Base-by-base conservation (phyloP, 441 rosid species). In the Macaranga tanarius region DNA sequence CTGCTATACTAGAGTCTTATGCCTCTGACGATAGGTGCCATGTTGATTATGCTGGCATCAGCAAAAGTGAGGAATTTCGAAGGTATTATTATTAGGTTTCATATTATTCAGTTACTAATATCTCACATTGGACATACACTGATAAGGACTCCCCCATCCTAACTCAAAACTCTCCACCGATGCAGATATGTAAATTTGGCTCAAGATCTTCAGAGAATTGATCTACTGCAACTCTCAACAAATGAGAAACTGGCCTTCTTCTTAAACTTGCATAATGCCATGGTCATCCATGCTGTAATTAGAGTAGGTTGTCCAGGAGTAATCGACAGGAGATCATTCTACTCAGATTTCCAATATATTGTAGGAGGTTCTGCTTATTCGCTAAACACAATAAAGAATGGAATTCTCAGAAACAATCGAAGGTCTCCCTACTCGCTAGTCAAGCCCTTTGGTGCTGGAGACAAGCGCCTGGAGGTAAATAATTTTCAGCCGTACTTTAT, bases 241-340 rank as follows among this genome's bases (percentile, higher is more conserved):
- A 78, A 87, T 26, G 97, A 92, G 82, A 90, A 79, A 78, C 73
- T 88, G 73, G 86, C 94, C 3, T 91, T 95, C 82, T 95, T 92
- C 80, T 65, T 95, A 79, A 95, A 95, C 81, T 77, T 95, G 80
- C 79, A 92, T 78, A 92, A 95, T 67, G 94, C 97, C 44, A 95
- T 95, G 99, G 91, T 86, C 64, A 91, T 95, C 73, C 97, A 95
- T 80, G 97, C 96, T 16, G 81, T 86, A 47, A 86, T 92, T 67
- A 89, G 91, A 76, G 73, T 86, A 5, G 94, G 94, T 23, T 83
- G 79, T 38, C 88, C 92, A 0, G 93, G 97, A 73, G 70, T 87
- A 44, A 79, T 87, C 2, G 94, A 92, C 56, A 86, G 95, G 69
- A 89, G 89, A 73, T 81, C 90, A 0, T 88, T 86, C 75, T 84